phyloP scores from a whole-genome alignment of 208 protist genomes.

The Porcisia deanei region DNA sequence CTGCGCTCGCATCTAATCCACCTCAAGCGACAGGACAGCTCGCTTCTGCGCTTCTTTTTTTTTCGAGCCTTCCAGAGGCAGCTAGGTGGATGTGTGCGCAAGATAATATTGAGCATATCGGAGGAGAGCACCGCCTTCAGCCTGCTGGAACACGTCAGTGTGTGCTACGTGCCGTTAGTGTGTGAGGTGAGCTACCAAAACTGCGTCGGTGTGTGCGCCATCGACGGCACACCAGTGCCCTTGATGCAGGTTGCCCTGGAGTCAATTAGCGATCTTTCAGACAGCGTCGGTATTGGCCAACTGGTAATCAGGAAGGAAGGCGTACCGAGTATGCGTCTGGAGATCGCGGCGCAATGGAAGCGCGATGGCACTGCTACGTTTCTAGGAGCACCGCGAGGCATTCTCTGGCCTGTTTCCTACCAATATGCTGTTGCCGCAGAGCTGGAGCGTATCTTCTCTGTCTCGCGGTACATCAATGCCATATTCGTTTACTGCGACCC shows the following conservation, averaged over 20 bases:
- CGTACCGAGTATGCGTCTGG: slow-evolving; percentile 35
- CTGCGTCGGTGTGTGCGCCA: slow-evolving; percentile 64
- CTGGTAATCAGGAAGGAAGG: slow-evolving; percentile 33
- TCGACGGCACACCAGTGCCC: slow-evolving; percentile 77
- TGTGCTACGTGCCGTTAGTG: slow-evolving; percentile 79
- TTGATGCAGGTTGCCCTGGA: slow-evolving; percentile 52
- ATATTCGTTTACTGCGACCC: slow-evolving; percentile 85
- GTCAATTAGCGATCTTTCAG: slow-evolving; percentile 40
- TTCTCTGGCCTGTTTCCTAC: slow-evolving; percentile 82
- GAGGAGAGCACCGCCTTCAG: slow-evolving; percentile 75
- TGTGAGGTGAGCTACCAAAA: slow-evolving; percentile 84
- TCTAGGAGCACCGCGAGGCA: slow-evolving; percentile 58
- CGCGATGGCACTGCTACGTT: slow-evolving; percentile 59
- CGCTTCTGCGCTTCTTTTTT: slow-evolving; percentile 77
- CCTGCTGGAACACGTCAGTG: slow-evolving; percentile 76
- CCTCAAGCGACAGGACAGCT: slow-evolving; percentile 66
- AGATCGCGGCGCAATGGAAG: slow-evolving; percentile 75
- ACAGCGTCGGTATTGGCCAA: slow-evolving; percentile 64
- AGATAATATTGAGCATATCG: slow-evolving; percentile 67
- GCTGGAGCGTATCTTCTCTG: slow-evolving; percentile 71
- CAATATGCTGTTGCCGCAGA: slow-evolving; percentile 71
- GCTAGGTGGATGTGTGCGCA: slow-evolving; percentile 72
- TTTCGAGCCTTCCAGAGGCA: slow-evolving; percentile 66
- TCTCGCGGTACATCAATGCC: slow-evolving; percentile 84
- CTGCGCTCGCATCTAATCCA: slow-evolving; percentile 82